phyloP scores from a whole-genome alignment of 129 eudicot species.

The Daucus carota region DH1_v3.0 NC_030383.2:385501-386000 shows the following conservation, averaged over 20 bases:
- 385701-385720: background rate
- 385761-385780: background rate
- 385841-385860: background rate
- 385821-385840: background rate
- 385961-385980: constrained; percentile 98
- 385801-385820: background rate
- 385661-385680: background rate
- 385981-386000: constrained; percentile 77
- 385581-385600: background rate
- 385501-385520: too few species aligned
- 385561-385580: background rate
- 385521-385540: too few species aligned
- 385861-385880: background rate
- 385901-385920: background rate
- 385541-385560: background rate
- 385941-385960: constrained; percentile 93
- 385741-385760: background rate
- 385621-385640: background rate
- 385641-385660: background rate
- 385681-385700: background rate
- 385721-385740: background rate
- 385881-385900: background rate
- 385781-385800: background rate
- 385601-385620: background rate
- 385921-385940: constrained; percentile 80